Percentiles rank a stretch among this genome's conserved stretches.
Conservation (phyloP, 805 yeast species). For the Wickerhamiella bombiphila region DNA sequence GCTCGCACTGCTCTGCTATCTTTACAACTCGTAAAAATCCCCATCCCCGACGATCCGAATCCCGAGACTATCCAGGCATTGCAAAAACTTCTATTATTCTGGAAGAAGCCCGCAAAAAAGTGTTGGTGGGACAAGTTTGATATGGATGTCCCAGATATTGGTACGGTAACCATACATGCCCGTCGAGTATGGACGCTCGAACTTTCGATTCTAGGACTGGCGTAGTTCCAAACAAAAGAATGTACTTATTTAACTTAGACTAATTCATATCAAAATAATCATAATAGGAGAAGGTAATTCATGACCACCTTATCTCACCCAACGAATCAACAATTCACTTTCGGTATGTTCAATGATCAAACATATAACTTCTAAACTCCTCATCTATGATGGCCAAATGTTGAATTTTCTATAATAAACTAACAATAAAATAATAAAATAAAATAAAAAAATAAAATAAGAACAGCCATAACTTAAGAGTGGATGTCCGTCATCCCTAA, state of each 20-base stretch:
- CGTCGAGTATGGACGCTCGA: conserved; percentile 97
- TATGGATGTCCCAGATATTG: conserved; percentile 23
- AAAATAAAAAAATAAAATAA: no score
- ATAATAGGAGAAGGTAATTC: no score
- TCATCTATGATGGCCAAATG: no score
- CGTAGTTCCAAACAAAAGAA: no score
- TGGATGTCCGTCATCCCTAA: background rate
- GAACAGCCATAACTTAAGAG: no score
- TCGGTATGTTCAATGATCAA: no score
- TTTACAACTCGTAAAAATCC: conserved; percentile 48
- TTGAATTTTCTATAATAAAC: no score
- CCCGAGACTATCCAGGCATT: conserved; percentile 21
- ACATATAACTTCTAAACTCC: no score
- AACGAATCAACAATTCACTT: no score
- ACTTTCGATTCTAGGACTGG: conserved; percentile 71
- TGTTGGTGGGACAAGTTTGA: conserved; percentile 80
- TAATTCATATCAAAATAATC: conserved; percentile 1
- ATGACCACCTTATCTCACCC: no score
- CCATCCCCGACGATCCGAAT: conserved; percentile 9
- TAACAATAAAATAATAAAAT: no score
- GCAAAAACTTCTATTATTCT: conserved; percentile 65
- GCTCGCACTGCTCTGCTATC: conserved; percentile 77
- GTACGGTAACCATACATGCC: conserved; percentile 55
- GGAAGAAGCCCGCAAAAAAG: conserved; percentile 97
- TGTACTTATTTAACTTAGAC: no score